Percentiles rank a stretch among this genome's conserved stretches.
phyloP scores from a whole-genome alignment of 2,329 filamentous ascomycete species.

The Aspergillus brasiliensis region DNA sequence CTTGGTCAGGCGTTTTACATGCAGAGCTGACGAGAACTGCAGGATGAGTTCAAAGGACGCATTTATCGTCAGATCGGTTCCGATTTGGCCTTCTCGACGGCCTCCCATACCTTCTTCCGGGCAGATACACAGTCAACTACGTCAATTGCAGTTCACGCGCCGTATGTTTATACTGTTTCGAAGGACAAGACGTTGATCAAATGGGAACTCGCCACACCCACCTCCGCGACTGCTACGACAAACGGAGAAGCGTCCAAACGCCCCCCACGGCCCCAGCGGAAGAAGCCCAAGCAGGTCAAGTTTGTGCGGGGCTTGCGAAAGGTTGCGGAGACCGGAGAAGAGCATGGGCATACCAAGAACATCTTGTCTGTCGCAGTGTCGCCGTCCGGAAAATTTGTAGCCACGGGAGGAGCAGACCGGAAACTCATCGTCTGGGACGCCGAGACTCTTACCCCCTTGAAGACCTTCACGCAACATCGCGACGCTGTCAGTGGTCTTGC shows the following conservation, averaged over 20 bases:
- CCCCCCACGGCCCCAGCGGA: conserved; percentile 50
- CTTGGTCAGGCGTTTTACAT: neutral
- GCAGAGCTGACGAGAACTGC: conserved; percentile 18
- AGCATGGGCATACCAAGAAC: conserved; percentile 74
- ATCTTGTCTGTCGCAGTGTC: conserved; percentile 87
- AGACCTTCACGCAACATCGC: conserved; percentile 87
- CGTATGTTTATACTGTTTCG: conserved; percentile 83
- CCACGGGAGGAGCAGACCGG: conserved; percentile 83
- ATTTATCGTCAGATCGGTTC: conserved; percentile 79
- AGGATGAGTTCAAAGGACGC: conserved; percentile 83
- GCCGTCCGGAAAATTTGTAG: conserved; percentile 85
- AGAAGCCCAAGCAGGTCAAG: conserved; percentile 49
- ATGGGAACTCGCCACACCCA: conserved; percentile 72
- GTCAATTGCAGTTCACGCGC: conserved; percentile 74
- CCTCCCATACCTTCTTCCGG: conserved; percentile 72
- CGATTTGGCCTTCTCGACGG: conserved; percentile 69
- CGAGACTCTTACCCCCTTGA: conserved; percentile 72
- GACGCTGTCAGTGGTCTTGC: conserved; percentile 82
- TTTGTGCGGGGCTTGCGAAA: conserved; percentile 52
- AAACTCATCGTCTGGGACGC: conserved; percentile 88
- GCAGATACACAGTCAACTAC: conserved; percentile 78
- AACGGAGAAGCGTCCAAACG: conserved; percentile 66
- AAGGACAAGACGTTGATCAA: conserved; percentile 85
- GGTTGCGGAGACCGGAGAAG: conserved; percentile 41
- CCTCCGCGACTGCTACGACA: conserved; percentile 46